Percentiles rank a stretch among this genome's conserved stretches.
Evolutionary conservation across 2,329 filamentous ascomycete genomes (phyloP).

Genomic region (Penicillium sp.): DNA sequence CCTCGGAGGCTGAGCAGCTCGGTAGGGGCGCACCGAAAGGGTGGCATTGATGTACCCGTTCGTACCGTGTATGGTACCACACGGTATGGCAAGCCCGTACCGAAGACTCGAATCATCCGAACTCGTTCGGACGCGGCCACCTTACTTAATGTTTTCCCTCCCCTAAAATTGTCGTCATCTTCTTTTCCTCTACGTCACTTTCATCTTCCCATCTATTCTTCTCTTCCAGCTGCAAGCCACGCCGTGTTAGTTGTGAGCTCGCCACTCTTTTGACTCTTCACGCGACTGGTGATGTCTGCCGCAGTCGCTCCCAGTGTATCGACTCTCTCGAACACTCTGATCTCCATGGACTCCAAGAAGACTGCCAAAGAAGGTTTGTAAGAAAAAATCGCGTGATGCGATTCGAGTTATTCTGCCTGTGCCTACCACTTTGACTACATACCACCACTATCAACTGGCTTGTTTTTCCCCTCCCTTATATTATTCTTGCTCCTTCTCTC

Average conservation of each 20-base stretch:
- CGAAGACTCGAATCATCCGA: not conserved
- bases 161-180: constrained; percentile 38
- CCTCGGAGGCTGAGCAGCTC: not conserved
- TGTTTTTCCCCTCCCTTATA: not conserved
- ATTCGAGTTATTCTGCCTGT: not conserved
- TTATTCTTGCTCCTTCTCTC: not conserved
- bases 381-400: constrained; percentile 7
- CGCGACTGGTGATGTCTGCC: constrained; percentile 40
- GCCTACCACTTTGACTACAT: not conserved
- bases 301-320: constrained; percentile 42
- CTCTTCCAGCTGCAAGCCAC: constrained; percentile 18
- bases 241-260: constrained; percentile 19
- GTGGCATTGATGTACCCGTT: not conserved
- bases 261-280: constrained; percentile 13
- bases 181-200: constrained; percentile 44
- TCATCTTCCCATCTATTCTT: constrained; percentile 29
- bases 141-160: constrained; percentile 20
- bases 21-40: too few species aligned
- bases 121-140: not conserved
- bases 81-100: not conserved
- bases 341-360: constrained; percentile 49
- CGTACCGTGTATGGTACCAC: not conserved
- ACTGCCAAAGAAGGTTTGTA: constrained; percentile 44
- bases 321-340: constrained; percentile 38
- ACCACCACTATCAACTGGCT: not conserved